Percentiles rank a stretch among this genome's conserved stretches.
Conservation (phyloP, 257 asterid species). For the Prunella vulgaris region DNA sequence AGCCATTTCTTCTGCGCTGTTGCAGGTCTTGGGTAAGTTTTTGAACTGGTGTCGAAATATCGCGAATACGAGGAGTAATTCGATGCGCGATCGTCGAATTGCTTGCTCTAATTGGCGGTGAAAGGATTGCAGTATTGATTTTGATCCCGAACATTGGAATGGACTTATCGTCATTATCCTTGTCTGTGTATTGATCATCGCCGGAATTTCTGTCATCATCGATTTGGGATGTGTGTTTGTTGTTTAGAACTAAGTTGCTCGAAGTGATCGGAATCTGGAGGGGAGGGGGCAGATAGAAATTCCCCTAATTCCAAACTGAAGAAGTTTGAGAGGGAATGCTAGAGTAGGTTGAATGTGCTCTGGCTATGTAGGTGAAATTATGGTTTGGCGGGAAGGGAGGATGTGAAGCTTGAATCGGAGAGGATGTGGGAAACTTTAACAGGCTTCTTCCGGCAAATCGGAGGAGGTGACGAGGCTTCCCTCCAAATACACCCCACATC, state of each 20-base stretch:
- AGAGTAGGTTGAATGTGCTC: conserved; percentile 65
- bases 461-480: conserved; percentile 26
- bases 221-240: conserved; percentile 25
- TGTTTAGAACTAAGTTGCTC: conserved; percentile 43
- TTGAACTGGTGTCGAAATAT: conserved; percentile 31
- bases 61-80: conserved; percentile 49
- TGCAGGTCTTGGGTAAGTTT: conserved; percentile 19
- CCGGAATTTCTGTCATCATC: conserved; percentile 29
- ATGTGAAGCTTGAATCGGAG: conserved; percentile 73
- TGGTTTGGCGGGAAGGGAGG: conserved; percentile 54
- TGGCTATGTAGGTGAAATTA: conserved; percentile 51
- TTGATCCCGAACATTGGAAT: conserved; percentile 31
- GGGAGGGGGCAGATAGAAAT: conserved; percentile 95
- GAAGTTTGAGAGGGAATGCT: conserved; percentile 85
- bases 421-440: conserved; percentile 77
- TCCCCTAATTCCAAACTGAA: conserved; percentile 96
- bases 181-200: conserved; percentile 25
- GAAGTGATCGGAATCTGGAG: conserved; percentile 81
- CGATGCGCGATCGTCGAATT: conserved; percentile 60
- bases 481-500: too few relatives aligned
- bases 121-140: conserved; percentile 29
- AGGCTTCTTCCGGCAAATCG: conserved; percentile 44
- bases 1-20: conserved; percentile 26
- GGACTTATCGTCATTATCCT: conserved; percentile 30
- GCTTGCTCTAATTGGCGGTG: conserved; percentile 22